Percentiles rank a stretch among this genome's conserved stretches.
Conservation (phyloP, 768 basidiomycete species). For the Rhizopogon vinicolor region DNA sequence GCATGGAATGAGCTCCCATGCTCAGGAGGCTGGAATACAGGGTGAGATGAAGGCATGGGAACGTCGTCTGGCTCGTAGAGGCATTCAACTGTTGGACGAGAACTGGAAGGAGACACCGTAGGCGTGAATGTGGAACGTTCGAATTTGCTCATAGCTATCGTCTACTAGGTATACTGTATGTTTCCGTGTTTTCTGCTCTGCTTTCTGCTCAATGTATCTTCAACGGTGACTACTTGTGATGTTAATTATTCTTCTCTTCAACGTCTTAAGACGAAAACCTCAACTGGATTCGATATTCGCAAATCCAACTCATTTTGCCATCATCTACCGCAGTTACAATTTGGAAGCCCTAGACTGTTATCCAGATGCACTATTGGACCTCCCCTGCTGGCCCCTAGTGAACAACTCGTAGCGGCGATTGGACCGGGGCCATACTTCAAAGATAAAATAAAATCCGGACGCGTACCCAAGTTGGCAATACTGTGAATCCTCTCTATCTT, state of each 20-base stretch:
- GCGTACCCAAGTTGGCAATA: neutral
- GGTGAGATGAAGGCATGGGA: slow-evolving; percentile 79
- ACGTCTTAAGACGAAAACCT: no score
- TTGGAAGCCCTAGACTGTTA: no score
- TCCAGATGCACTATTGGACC: no score
- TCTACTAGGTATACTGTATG: neutral
- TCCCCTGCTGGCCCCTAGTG: no score
- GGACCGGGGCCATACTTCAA: no score
- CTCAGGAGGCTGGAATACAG: slow-evolving; percentile 72
- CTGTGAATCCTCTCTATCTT: neutral
- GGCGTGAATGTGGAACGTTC: slow-evolving; percentile 1
- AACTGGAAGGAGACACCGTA: slow-evolving; percentile 56
- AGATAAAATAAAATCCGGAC: neutral
- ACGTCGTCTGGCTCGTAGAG: slow-evolving; percentile 50
- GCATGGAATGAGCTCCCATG: slow-evolving; percentile 57
- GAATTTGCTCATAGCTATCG: neutral
- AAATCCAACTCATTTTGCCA: neutral
- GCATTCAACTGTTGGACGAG: slow-evolving; percentile 62
- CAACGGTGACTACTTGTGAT: neutral
- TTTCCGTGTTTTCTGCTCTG: neutral
- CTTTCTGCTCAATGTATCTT: neutral
- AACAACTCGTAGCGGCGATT: no score
- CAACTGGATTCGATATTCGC: no score
- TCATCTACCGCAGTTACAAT: no score
- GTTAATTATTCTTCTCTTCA: no score